Evolutionary conservation across 2,329 filamentous ascomycete species (phyloP), one percentile per base, ranked within the genome.

Genomic region (Colletotrichum tanaceti): DNA sequence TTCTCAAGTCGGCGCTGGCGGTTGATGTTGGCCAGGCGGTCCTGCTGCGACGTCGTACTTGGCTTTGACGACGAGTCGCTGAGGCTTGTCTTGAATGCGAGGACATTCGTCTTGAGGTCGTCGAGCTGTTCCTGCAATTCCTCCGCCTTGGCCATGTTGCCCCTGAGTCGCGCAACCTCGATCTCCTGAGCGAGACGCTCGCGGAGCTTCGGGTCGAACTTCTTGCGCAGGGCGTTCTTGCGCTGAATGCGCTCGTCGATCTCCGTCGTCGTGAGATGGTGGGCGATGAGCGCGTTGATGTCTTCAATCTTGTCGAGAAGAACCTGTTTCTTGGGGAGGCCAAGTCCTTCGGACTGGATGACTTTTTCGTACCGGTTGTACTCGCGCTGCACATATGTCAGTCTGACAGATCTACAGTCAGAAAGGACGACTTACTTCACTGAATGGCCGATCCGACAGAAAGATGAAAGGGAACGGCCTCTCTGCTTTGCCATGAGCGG

Each of bases 381-480:
- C 77, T 99, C 96, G 59, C 85, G 82, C 87, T 96, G 62, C 41
- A 71, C 11, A 35, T 9, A 2, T 11, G 47, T 70, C 18, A 61
- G 41, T 52, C 41, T 24, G 18, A 10, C 14, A 46, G n/a, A n/a
- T 18, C 53, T 62, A 13, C 5, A 53, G 2, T 11, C 62, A 71
- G 49, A 63, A 1, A 11, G 38, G 39, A 13, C 16, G 54, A 77
- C 85, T 72, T 82, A 93, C 91, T 79, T 96, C 93, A n/a, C 91
- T 93, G 75, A 98, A 92, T 49, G 86, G 84, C 58, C 90, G 89
- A 77, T 97, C 94, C 0, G 96, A 98, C 76, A 95, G 94, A 71
- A 91, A 91, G 70, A 96, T 91, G 79, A 98, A 98, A 5, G 94
- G 94, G 81, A 94, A 98, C 43, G 94, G 90, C 77, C 91, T 91